Percentiles rank a stretch among this genome's conserved stretches.
These are phyloP conservation scores for Mycena filopes DNA, from an alignment of 768 basidiomycete genomes.

Conservation along the genomic window DNA sequence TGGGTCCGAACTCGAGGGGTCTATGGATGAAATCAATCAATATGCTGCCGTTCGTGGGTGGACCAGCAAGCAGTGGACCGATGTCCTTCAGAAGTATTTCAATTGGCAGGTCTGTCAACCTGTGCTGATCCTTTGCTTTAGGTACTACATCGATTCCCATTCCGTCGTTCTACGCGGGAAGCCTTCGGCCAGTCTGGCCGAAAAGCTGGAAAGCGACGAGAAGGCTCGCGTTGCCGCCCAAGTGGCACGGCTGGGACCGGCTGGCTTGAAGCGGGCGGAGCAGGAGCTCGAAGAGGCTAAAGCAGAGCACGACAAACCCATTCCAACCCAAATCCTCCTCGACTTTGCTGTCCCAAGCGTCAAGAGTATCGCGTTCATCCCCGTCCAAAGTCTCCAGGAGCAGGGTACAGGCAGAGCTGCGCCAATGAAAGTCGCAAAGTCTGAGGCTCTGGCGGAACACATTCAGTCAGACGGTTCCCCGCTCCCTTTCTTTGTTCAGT, in stretches of 20 bases:
- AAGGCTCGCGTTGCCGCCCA: conserved; percentile 80
- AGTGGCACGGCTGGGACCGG: conserved; percentile 75
- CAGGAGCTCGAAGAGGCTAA: conserved; percentile 84
- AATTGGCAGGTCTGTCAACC: conserved; percentile 6
- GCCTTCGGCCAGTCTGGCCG: conserved; percentile 87
- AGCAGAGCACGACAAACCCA: conserved; percentile 83
- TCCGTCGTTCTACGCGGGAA: conserved; percentile 85
- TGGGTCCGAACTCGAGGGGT: conserved; percentile 77
- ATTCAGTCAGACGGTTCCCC: conserved; percentile 73
- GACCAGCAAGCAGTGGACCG: conserved; percentile 80
- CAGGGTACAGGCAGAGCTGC: conserved; percentile 58
- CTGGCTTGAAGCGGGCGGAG: conserved; percentile 79
- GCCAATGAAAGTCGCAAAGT: conserved; percentile 38
- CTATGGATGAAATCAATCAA: conserved; percentile 83
- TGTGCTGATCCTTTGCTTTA: conserved; percentile 42
- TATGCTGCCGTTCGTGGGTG: conserved; percentile 76
- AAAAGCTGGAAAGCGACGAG: conserved; percentile 83
- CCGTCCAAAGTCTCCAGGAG: conserved; percentile 73
- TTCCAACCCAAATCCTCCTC: conserved; percentile 83
- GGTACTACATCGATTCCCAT: conserved; percentile 82
- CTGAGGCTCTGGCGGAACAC: conserved; percentile 64
- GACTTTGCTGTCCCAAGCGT: conserved; percentile 93
- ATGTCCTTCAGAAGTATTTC: conserved; percentile 76
- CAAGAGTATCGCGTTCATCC: conserved; percentile 92
- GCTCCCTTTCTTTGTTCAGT: conserved; percentile 91